Conservation (phyloP, 352 stramenopile species). For the Blastocystis sp. region DNA sequence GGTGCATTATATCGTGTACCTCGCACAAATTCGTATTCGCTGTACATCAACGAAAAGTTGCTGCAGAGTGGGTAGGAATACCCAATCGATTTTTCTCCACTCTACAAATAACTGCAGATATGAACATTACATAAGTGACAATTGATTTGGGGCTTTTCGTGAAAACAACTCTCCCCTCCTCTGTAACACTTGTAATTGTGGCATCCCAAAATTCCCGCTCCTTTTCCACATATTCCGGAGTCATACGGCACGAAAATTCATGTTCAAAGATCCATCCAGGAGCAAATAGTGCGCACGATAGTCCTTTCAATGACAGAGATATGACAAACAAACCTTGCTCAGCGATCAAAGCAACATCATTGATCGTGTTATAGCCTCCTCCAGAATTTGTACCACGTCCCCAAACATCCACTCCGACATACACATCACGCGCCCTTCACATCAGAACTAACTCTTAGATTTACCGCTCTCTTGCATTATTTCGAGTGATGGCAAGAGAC, state of each 20-base stretch:
- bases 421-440: neutral
- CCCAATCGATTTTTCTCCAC: neutral
- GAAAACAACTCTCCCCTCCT: neutral
- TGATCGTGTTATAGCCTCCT: neutral
- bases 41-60: neutral
- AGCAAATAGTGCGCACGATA: constrained; percentile 12
- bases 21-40: neutral
- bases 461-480: neutral
- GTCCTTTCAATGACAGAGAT: neutral
- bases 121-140: neutral
- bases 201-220: constrained; percentile 17
- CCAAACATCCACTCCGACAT: constrained; percentile 37
- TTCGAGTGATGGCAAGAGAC: neutral
- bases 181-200: neutral
- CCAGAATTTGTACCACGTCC: neutral
- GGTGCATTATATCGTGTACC: neutral
- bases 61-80: neutral
- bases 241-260: neutral
- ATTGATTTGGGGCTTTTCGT: neutral
- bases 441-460: neutral
- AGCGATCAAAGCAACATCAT: neutral
- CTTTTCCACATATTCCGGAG: neutral
- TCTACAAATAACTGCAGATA: neutral
- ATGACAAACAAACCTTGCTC: neutral
- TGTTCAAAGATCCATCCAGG: constrained; percentile 49